phyloP scores from a whole-genome alignment of 805 yeast species.

The Ogataea siamensis region DNA sequence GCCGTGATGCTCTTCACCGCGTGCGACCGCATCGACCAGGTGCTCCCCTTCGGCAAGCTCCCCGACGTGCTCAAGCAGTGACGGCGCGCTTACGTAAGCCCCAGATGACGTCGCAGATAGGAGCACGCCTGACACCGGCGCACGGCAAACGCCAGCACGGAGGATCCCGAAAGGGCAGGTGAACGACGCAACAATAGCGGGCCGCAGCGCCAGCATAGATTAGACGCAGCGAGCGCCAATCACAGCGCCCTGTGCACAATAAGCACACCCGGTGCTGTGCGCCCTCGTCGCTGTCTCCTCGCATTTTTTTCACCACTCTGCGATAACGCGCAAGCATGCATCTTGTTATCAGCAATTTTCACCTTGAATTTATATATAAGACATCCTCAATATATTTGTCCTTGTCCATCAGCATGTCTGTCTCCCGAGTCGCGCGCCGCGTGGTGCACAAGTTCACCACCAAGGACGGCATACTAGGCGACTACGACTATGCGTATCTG shows the following conservation, averaged over 20 bases:
- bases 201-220: background rate
- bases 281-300: background rate
- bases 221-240: slow-evolving; percentile 1
- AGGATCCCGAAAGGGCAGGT: slow-evolving; percentile 1
- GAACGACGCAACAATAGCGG: background rate
- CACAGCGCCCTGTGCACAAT: background rate
- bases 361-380: too few relatives aligned
- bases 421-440: slow-evolving; percentile 9
- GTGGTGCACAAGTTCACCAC: slow-evolving; percentile 47
- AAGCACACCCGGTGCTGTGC: background rate
- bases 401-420: slow-evolving; percentile 5
- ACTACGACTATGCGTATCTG: slow-evolving; percentile 75
- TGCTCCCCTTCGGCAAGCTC: slow-evolving; percentile 70
- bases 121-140: slow-evolving; percentile 1
- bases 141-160: background rate
- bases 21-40: slow-evolving; percentile 66
- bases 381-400: too few relatives aligned
- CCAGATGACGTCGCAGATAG: too few relatives aligned
- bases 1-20: slow-evolving; percentile 75
- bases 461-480: slow-evolving; percentile 80
- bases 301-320: slow-evolving; percentile 3
- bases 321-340: slow-evolving; percentile 7
- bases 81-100: background rate
- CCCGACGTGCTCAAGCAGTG: slow-evolving; percentile 67
- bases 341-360: slow-evolving; percentile 2